A percentile compares a stretch with the other conserved stretches of the same genome.
Evolutionary conservation across 345 rosid genomes (phyloP).

Genomic region (Rubroshorea leprosula): DNA sequence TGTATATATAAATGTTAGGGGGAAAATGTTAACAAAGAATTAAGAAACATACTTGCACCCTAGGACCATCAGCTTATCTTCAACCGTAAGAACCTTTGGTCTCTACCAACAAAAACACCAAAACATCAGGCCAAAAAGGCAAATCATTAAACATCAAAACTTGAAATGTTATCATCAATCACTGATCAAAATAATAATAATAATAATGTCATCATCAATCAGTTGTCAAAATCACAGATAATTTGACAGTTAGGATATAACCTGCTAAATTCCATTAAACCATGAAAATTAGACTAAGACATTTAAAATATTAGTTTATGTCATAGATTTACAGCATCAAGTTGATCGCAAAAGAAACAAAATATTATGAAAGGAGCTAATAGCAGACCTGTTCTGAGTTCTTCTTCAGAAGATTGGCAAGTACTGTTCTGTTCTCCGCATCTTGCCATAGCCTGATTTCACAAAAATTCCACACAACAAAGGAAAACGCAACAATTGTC

Average conservation of each 20-base stretch:
- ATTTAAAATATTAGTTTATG: no score
- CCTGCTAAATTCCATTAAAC: not conserved
- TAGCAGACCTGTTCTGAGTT: constrained; percentile 61
- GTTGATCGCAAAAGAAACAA: constrained; percentile 3
- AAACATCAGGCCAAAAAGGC: constrained; percentile 7
- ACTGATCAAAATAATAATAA: not conserved
- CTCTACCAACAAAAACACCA: constrained; percentile 39
- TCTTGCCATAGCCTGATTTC: constrained; percentile 94
- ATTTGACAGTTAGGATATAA: no score
- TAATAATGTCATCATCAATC: not conserved
- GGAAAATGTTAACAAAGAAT: constrained; percentile 3
- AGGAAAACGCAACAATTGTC: not conserved
- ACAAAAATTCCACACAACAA: constrained; percentile 10
- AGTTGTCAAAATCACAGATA: not conserved
- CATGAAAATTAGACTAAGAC: not conserved
- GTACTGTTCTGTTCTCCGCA: constrained; percentile 68
- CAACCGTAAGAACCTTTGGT: constrained; percentile 84
- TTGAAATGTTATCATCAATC: not conserved
- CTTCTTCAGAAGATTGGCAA: constrained; percentile 58
- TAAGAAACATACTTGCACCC: constrained; percentile 83
- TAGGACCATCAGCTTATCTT: constrained; percentile 64
- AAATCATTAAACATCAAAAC: constrained; percentile 2
- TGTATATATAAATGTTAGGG: no score
- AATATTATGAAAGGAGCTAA: not conserved
- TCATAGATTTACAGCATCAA: not conserved